These are phyloP conservation scores for Yarrowia bubula DNA, from an alignment of 805 yeast species.

Conservation along the genomic window DNA sequence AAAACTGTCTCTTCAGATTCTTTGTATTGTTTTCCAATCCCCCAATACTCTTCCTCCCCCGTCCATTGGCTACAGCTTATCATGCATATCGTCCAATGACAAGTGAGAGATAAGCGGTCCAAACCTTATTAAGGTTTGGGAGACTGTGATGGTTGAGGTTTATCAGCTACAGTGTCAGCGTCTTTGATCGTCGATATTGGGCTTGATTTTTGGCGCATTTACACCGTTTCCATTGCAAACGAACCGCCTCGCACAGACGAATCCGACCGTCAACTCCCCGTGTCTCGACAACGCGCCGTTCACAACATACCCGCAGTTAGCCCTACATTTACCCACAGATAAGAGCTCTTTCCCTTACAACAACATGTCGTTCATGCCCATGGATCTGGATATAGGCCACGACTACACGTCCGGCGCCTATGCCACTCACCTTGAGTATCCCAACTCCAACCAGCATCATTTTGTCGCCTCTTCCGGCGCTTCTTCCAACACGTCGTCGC, in stretches of 20 bases:
- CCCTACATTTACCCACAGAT: background rate
- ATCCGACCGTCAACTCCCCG: no score
- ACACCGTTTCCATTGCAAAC: background rate
- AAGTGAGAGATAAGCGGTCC: conserved; percentile 4
- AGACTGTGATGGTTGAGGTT: conserved; percentile 11
- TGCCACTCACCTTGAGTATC: background rate
- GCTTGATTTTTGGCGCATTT: background rate
- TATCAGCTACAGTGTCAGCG: conserved; percentile 10
- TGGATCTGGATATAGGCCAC: conserved; percentile 17
- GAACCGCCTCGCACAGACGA: background rate
- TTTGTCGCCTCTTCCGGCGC: conserved; percentile 6
- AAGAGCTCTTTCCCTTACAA: background rate
- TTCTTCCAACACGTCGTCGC: conserved; percentile 5
- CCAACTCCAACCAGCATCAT: background rate
- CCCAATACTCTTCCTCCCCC: background rate
- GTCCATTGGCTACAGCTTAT: conserved; percentile 26
- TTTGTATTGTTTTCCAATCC: background rate
- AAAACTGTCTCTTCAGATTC: no score
- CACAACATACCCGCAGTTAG: no score
- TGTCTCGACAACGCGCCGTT: no score
- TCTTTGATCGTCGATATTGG: background rate
- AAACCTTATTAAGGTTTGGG: conserved; percentile 7
- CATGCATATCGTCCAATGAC: conserved; percentile 27
- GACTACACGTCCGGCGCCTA: background rate
- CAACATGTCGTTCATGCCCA: conserved; percentile 21